Conservation (phyloP, 495 filamentous ascomycete genomes). For the Amniculicola lignicola region DNA sequence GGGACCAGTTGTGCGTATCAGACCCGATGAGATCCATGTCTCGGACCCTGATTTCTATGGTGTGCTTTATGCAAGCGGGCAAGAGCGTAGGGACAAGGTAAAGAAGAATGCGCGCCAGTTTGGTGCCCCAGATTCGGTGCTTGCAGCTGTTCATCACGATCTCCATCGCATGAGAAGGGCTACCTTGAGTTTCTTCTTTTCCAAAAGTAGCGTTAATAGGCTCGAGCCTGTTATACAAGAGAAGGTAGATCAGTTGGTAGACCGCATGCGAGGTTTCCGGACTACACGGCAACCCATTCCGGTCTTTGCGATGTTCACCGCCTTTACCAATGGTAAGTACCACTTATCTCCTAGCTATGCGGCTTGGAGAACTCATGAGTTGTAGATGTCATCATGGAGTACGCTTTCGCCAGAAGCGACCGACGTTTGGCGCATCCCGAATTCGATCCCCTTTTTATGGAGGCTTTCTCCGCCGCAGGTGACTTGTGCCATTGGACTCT, state of each 20-base stretch:
- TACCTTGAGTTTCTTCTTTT: not conserved
- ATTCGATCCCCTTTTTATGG: not conserved
- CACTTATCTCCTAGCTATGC: not conserved
- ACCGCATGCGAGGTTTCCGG: not conserved
- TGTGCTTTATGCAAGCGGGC: constrained; percentile 11
- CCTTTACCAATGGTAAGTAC: not conserved
- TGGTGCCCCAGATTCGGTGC: not conserved
- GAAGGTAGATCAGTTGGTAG: not conserved
- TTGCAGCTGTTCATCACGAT: not conserved
- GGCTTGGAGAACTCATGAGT: not conserved
- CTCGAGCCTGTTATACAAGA: not conserved
- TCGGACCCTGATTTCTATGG: constrained; percentile 29
- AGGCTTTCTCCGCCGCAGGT: too few species aligned
- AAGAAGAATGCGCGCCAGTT: not conserved
- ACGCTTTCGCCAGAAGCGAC: not conserved
- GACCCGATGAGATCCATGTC: constrained; percentile 27
- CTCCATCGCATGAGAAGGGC: not conserved
- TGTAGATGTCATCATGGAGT: not conserved
- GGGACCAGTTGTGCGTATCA: constrained; percentile 61
- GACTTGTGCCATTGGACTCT: too few species aligned
- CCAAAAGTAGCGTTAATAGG: not conserved
- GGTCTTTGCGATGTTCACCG: not conserved
- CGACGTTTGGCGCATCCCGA: not conserved
- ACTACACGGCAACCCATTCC: not conserved
- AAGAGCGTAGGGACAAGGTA: not conserved